Evolutionary conservation across 73 alveolate genomes (phyloP).

Genomic region (Tetrahymena thermophila): DNA sequence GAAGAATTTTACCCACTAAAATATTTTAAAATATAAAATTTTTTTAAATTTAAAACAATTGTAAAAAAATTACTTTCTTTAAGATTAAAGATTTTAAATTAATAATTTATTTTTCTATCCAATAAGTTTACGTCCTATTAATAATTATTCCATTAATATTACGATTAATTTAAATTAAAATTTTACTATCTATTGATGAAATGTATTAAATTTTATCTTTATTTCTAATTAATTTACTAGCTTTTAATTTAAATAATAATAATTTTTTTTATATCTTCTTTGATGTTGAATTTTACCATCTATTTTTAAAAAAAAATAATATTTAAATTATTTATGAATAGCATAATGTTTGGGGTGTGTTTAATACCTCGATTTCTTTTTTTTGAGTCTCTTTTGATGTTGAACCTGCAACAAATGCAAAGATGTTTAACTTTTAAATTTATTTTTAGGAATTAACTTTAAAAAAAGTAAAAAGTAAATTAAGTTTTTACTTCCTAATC

Average conservation of each 20-base stretch:
- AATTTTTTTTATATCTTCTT: background rate
- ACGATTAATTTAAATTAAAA: no score
- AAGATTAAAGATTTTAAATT: background rate
- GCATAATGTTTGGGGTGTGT: no score
- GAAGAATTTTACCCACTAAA: background rate
- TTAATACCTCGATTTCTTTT: background rate
- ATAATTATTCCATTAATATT: no score
- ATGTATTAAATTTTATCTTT: no score
- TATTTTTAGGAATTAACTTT: background rate
- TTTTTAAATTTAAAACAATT: no score
- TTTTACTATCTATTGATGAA: background rate
- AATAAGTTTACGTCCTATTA: background rate
- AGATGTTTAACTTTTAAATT: background rate
- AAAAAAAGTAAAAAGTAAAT: background rate
- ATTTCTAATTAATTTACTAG: background rate
- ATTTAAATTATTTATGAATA: no score
- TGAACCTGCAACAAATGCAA: background rate
- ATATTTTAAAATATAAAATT: no score
- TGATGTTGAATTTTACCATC: background rate
- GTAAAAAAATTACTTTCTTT: background rate
- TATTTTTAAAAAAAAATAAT: no score
- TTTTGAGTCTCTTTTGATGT: background rate
- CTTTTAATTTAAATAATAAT: background rate
- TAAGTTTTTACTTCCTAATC: background rate
- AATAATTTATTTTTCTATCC: background rate